A percentile compares a stretch with the other conserved stretches of the same genome.
These are phyloP conservation scores for Rhynchosporium agropyri DNA, from an alignment of 2,329 filamentous ascomycete species.

Conservation along the genomic window DNA sequence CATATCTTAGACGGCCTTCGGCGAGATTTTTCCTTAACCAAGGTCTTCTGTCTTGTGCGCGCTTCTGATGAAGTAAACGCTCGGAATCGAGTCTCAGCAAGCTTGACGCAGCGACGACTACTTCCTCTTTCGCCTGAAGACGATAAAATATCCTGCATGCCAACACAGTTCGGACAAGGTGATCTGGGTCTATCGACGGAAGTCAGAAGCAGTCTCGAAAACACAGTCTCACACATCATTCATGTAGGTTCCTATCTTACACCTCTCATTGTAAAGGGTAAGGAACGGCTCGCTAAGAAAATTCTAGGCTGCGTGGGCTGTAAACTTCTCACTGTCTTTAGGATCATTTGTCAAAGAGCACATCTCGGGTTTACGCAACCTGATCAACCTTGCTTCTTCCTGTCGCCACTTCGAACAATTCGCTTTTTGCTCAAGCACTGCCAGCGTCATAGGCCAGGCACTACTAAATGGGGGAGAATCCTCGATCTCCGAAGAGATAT, in stretches of 20 bases:
- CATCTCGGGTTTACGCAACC: conserved; percentile 52
- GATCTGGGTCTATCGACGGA: conserved; percentile 51
- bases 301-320: conserved; percentile 57
- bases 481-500: conserved; percentile 48
- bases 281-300: neutral
- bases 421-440: conserved; percentile 56
- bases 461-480: too few relatives aligned
- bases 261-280: neutral
- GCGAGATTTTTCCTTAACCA: conserved; percentile 43
- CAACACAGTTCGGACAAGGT: conserved; percentile 50
- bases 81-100: conserved; percentile 48
- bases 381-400: conserved; percentile 50
- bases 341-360: conserved; percentile 55
- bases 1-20: conserved; percentile 53
- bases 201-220: conserved; percentile 47
- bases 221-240: conserved; percentile 54
- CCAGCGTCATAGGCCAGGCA: conserved; percentile 44
- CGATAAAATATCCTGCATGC: conserved; percentile 44
- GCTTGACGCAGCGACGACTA: conserved; percentile 44
- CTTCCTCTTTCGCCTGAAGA: conserved; percentile 33
- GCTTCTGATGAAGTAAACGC: conserved; percentile 48
- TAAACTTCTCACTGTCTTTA: conserved; percentile 63
- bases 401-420: conserved; percentile 40
- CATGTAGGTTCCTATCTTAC: conserved; percentile 47
- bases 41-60: conserved; percentile 60